Evolutionary conservation across 306 rosid species (phyloP), one percentile per base, ranked within the genome.

Genomic region (Bauhinia variegata): DNA sequence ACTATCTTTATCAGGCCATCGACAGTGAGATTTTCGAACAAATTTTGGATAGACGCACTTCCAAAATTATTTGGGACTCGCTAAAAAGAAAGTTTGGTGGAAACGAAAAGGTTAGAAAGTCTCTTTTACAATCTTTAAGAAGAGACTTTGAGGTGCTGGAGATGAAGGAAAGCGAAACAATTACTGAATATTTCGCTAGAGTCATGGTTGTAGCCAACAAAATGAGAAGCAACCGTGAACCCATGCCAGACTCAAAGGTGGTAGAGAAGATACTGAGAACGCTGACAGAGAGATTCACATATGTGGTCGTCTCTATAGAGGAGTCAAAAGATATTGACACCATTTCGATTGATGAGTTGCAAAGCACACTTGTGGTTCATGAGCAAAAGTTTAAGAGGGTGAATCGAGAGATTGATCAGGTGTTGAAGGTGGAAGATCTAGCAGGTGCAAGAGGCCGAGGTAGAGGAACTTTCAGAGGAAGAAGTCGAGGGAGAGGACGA

Each of bases 141-240:
- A 53, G 13, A 46, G 70, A 72, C 4, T 72, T 63, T 30, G 65
- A 63, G 36, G 48, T 10, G 7, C 38, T 58, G 3, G 15, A 58
- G 13, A 70, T 70, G 67, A 70, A 58, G 52, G 10, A 7, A 8
- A 15, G 49, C 4, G 32, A 70, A 14, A 41, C 48, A 16, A 5
- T 56, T 23, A 9, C n/a, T 2, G 11, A 57, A 13, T 56, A 57
- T 8, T 33, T 64, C 11, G 14, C 5, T 6, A 47, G 10, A 9
- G 13, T 17, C 1, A 1, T 64, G 18, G 12, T 2, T 5, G 18
- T 69, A 8, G 37, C 66, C 4, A 39, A 39, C 44, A 39, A 39
- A 10, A 39, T 9, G 11, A 4, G 44, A 9, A 8, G 4, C 8
- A 1, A 39, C 10, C 4, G 1, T 4, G 44, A 39, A 8, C 2